Evolutionary conservation across 2,329 filamentous ascomycete species (phyloP).

Genomic region (Didymella lethalis): DNA sequence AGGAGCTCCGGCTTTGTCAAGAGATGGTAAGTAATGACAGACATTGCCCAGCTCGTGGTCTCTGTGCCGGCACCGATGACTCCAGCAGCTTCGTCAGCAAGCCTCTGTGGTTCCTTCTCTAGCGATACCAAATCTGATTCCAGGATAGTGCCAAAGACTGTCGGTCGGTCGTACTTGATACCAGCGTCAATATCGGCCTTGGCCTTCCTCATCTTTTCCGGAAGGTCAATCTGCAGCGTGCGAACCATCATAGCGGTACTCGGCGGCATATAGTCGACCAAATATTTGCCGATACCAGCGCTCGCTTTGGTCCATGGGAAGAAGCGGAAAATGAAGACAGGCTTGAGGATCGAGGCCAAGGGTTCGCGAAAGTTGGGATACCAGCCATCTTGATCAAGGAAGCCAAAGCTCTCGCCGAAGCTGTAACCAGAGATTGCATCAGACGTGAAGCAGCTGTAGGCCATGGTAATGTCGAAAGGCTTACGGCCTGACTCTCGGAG

Average conservation of each 20-base stretch:
- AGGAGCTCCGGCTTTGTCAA: slow-evolving; percentile 36
- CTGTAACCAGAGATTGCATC: slow-evolving; percentile 37
- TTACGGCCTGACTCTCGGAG: slow-evolving; percentile 30
- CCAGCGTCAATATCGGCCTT: slow-evolving; percentile 35
- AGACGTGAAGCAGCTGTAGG: slow-evolving; percentile 38
- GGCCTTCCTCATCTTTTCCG: slow-evolving; percentile 30
- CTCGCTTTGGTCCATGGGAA: slow-evolving; percentile 36
- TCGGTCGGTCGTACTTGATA: slow-evolving; percentile 35
- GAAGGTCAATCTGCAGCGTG: slow-evolving; percentile 40
- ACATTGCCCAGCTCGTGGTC: slow-evolving; percentile 43
- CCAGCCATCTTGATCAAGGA: slow-evolving; percentile 37
- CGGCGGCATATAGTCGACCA: slow-evolving; percentile 33
- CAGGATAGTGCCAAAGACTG: slow-evolving; percentile 34
- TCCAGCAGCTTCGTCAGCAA: slow-evolving; percentile 44
- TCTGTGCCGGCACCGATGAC: slow-evolving; percentile 48
- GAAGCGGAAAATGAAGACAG: slow-evolving; percentile 39
- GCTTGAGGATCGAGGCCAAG: slow-evolving; percentile 25
- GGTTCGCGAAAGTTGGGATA: slow-evolving; percentile 39
- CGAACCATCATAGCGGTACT: slow-evolving; percentile 32
- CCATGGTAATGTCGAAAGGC: slow-evolving; percentile 37
- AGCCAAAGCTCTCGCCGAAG: slow-evolving; percentile 35
- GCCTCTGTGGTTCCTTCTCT: slow-evolving; percentile 36
- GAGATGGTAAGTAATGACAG: slow-evolving; percentile 41
- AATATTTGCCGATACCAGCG: slow-evolving; percentile 25
- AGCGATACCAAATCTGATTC: slow-evolving; percentile 25